A percentile compares a stretch with the other conserved stretches of the same genome.
These are phyloP conservation scores for Laburnicola sp. DNA, from an alignment of 2,329 filamentous ascomycete species.

Conservation along the genomic window DNA sequence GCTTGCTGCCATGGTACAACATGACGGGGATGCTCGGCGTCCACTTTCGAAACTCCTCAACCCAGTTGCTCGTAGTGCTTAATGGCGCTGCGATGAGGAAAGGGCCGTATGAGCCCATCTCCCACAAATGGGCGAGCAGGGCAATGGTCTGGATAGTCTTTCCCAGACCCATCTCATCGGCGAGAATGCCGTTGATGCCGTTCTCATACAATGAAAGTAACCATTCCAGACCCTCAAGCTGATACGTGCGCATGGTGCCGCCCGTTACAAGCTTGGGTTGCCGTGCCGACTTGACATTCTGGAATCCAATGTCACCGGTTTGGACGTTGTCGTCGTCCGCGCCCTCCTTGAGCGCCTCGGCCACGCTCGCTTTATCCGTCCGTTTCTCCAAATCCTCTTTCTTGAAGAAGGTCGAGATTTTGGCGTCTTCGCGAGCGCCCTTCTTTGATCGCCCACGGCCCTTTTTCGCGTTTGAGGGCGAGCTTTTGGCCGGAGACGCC, in stretches of 20 bases:
- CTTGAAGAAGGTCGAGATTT: slow-evolving; percentile 64
- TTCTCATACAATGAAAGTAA: slow-evolving; percentile 82
- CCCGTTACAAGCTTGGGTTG: slow-evolving; percentile 85
- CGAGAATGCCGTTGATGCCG: slow-evolving; percentile 86
- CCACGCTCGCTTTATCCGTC: slow-evolving; percentile 57
- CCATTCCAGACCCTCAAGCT: slow-evolving; percentile 93
- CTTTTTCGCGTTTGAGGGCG: no score
- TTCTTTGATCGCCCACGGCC: slow-evolving; percentile 47
- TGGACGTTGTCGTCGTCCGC: slow-evolving; percentile 61
- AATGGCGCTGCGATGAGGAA: slow-evolving; percentile 89
- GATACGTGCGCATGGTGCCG: slow-evolving; percentile 91
- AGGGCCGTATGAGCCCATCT: slow-evolving; percentile 84
- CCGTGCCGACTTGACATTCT: slow-evolving; percentile 75
- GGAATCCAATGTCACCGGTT: slow-evolving; percentile 63
- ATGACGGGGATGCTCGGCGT: slow-evolving; percentile 84
- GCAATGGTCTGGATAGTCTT: slow-evolving; percentile 93
- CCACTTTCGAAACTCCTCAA: slow-evolving; percentile 90
- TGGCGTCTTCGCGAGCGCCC: slow-evolving; percentile 36
- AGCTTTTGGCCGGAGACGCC: slow-evolving; percentile 20
- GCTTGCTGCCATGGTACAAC: slow-evolving; percentile 84
- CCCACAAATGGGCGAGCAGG: slow-evolving; percentile 81
- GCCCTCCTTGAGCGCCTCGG: slow-evolving; percentile 62
- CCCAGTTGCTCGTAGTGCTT: slow-evolving; percentile 93
- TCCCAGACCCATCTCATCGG: slow-evolving; percentile 91
- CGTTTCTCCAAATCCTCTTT: slow-evolving; percentile 61